Evolutionary conservation across 495 filamentous ascomycete genomes (phyloP), one percentile per base, ranked within the genome.

Genomic region (Filosporella fistucella): DNA sequence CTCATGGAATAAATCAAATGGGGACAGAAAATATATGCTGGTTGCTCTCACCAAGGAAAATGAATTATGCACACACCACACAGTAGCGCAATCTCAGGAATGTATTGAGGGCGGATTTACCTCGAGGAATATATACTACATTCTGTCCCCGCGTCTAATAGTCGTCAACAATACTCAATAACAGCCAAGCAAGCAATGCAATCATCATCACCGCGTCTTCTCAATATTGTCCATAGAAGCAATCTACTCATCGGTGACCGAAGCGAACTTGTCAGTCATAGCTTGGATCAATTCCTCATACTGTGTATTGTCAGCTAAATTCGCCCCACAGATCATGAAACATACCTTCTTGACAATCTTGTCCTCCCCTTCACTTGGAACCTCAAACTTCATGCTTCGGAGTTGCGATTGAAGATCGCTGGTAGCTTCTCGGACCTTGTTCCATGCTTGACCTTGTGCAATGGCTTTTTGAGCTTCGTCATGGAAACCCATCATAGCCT

Each of bases 391-490:
- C 81, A 98, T 93, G 63, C 74, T 83, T 55, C 91, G 77, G 57
- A 98, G 75, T 44, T 86, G 68, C 32, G 67, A 77, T 69, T 95
- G 90, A 56, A 96, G 81, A 24, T 96, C 91, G 30, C 77, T 69
- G 1, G 93, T 98, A 22, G 86, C 81, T 53, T 97, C 93, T 44
- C 91, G 81, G 35, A 97, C 82, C 80, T 93, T 97, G 59, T 69
- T 67, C 93, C 93, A 99, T 65, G 68, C 85, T 61, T 88, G 84
- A 44, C 93, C 93, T 58, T 94, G 86, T 14, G 86, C 78, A 59
- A 99, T 71, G 1, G 90, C 91, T 75, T 96, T 97, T 67, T 97
- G 93, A 10, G 88, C 82, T 70, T 99, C 93, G 64, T 99, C 94
- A 57, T 95, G 88, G 77, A 89, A 99, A 42, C 82, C 86, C 81